phyloP scores from a whole-genome alignment of 768 basidiomycete genomes.

The Omphalotus guepiniiformis region DNA sequence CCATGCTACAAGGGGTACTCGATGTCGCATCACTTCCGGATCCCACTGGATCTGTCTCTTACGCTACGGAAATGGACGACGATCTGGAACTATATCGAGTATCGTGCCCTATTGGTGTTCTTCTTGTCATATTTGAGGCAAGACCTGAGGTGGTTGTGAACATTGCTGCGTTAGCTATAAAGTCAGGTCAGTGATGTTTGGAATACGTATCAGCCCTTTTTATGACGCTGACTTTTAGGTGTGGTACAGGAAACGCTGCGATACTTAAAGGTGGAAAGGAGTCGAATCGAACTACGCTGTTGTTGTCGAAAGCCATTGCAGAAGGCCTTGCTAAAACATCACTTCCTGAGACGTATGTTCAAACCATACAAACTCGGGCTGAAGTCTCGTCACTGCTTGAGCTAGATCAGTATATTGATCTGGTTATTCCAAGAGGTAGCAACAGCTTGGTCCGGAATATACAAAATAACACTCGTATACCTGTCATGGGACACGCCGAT shows the following conservation, averaged over 20 bases:
- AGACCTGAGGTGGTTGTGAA: constrained; percentile 98
- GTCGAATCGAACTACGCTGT: constrained; percentile 71
- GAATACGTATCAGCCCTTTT: too few relatives aligned
- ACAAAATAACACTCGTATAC: constrained; percentile 85
- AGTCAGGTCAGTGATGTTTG: constrained; percentile 67
- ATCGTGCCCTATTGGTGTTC: constrained; percentile 93
- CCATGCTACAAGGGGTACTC: constrained; percentile 85
- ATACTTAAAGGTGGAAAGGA: constrained; percentile 98
- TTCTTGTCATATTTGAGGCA: constrained; percentile 96
- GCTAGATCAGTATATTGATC: constrained; percentile 90
- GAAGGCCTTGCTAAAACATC: constrained; percentile 67
- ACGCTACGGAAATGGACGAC: constrained; percentile 88
- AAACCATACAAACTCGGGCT: constrained; percentile 85
- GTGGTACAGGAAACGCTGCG: constrained; percentile 78
- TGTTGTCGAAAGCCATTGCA: constrained; percentile 79
- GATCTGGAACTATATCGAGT: constrained; percentile 87
- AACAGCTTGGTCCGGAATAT: constrained; percentile 86
- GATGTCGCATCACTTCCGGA: constrained; percentile 86
- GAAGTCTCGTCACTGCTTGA: constrained; percentile 86
- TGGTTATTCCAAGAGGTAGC: constrained; percentile 95
- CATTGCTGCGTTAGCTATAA: constrained; percentile 93
- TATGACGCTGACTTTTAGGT: neutral
- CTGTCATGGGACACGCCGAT: constrained; percentile 99
- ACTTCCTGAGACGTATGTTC: constrained; percentile 79
- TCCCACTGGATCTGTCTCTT: constrained; percentile 82